Percentiles rank a stretch among this genome's conserved stretches.
These are phyloP conservation scores for Ganoderma sinense DNA, from an alignment of 1,284 basidiomycete genomes.

Conservation along the genomic window DNA sequence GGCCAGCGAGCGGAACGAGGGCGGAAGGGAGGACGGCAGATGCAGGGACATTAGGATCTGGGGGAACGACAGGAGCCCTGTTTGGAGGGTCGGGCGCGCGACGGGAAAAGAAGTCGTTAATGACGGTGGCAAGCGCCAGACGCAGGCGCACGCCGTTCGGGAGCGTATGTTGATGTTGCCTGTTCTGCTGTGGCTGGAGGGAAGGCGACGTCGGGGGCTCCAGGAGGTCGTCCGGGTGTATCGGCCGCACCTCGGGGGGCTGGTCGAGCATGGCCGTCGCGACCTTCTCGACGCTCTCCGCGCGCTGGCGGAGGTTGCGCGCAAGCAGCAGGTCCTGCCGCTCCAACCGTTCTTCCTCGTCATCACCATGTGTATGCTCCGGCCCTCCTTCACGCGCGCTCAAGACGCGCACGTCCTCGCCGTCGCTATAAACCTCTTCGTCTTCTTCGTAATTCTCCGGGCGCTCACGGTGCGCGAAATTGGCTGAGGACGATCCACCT, in stretches of 20 bases:
- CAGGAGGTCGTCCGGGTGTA: slow-evolving; percentile 37
- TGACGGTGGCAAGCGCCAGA: slow-evolving; percentile 71
- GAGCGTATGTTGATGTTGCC: slow-evolving; percentile 62
- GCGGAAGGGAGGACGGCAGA: slow-evolving; percentile 47
- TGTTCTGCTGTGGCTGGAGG: slow-evolving; percentile 37
- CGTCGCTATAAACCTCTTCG: slow-evolving; percentile 68
- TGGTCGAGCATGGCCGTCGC: slow-evolving; percentile 81
- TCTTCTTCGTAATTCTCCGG: slow-evolving; percentile 80
- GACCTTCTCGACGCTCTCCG: slow-evolving; percentile 82
- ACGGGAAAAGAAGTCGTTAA: slow-evolving; percentile 82
- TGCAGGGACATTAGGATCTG: slow-evolving; percentile 30
- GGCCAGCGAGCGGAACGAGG: slow-evolving; percentile 45
- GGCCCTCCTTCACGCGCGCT: slow-evolving; percentile 61
- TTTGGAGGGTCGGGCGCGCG: slow-evolving; percentile 57
- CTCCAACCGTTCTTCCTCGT: slow-evolving; percentile 63
- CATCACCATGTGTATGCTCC: slow-evolving; percentile 58
- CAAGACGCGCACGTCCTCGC: slow-evolving; percentile 62
- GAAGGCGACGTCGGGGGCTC: slow-evolving; percentile 60
- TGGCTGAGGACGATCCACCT: slow-evolving; percentile 63
- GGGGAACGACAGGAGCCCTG: slow-evolving; percentile 16
- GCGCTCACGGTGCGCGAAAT: slow-evolving; percentile 66
- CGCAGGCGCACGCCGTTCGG: slow-evolving; percentile 84
- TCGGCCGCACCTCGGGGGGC: slow-evolving; percentile 56
- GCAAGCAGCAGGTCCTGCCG: slow-evolving; percentile 70
- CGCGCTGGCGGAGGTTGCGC: slow-evolving; percentile 66